Percentiles rank a stretch among this genome's conserved stretches.
These are phyloP conservation scores for Sanghuangporus baumii DNA, from an alignment of 1,284 basidiomycete genomes.

Conservation along the genomic window DNA sequence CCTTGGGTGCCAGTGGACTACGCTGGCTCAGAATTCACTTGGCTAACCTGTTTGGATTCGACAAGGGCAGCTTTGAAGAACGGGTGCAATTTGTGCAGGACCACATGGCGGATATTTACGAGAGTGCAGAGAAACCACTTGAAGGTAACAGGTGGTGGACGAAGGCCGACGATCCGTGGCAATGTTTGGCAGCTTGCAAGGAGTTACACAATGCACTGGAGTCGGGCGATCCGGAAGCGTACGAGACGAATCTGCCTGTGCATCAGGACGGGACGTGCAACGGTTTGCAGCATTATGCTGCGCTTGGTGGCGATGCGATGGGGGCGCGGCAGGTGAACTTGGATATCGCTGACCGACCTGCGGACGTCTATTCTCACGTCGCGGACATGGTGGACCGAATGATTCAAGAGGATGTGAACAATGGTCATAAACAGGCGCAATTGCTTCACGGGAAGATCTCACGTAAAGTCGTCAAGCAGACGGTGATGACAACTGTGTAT, in stretches of 20 bases:
- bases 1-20: constrained; percentile 76
- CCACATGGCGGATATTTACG: constrained; percentile 73
- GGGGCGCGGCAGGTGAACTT: constrained; percentile 96
- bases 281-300: constrained; percentile 97
- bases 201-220: constrained; percentile 80
- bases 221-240: constrained; percentile 68
- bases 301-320: constrained; percentile 86
- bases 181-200: constrained; percentile 89
- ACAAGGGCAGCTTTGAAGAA: constrained; percentile 94
- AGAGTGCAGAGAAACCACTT: constrained; percentile 84
- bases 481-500: constrained; percentile 99
- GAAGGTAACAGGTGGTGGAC: constrained; percentile 85
- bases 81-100: constrained; percentile 77
- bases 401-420: constrained; percentile 43
- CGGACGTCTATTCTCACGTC: constrained; percentile 97
- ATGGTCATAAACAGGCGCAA: constrained; percentile 52
- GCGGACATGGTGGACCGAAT: constrained; percentile 71
- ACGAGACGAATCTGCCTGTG: constrained; percentile 77
- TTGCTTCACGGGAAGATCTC: constrained; percentile 78
- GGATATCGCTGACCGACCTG: constrained; percentile 78
- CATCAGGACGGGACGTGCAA: constrained; percentile 99
- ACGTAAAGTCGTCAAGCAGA: constrained; percentile 98
- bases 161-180: constrained; percentile 94
- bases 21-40: constrained; percentile 89
- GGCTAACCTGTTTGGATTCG: constrained; percentile 90